phyloP scores from a whole-genome alignment of 768 basidiomycete genomes.

The Favolaschia claudopus region DNA sequence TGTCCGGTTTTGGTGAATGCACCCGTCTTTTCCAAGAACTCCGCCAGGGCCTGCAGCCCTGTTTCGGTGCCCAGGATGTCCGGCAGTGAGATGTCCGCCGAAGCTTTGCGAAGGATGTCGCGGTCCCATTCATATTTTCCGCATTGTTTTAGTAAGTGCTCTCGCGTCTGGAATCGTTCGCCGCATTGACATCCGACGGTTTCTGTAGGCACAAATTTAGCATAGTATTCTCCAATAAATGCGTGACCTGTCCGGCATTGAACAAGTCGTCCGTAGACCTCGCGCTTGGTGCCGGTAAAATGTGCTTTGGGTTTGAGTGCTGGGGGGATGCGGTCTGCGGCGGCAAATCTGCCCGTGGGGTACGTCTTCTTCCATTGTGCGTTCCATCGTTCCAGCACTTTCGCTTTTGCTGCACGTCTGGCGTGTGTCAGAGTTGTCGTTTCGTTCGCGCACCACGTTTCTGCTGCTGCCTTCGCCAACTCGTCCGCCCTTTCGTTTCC shows the following conservation, averaged over 20 bases:
- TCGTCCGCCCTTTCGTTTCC: slow-evolving; percentile 6
- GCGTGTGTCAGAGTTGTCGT: not conserved
- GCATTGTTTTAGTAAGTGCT: slow-evolving; percentile 25
- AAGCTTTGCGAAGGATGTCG: not conserved
- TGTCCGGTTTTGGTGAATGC: too few species aligned
- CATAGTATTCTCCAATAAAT: slow-evolving; percentile 31
- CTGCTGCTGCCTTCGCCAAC: not conserved
- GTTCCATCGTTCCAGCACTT: not conserved
- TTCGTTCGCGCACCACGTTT: not conserved
- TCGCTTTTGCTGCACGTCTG: not conserved
- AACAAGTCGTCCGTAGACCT: slow-evolving; percentile 16
- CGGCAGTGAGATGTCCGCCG: too few species aligned
- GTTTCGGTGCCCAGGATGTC: too few species aligned
- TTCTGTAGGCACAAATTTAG: slow-evolving; percentile 21
- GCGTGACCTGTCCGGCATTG: slow-evolving; percentile 31
- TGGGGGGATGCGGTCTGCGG: slow-evolving; percentile 11
- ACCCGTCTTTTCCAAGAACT: too few species aligned
- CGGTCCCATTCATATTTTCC: slow-evolving; percentile 9
- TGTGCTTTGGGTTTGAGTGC: slow-evolving; percentile 4
- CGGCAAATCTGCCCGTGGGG: slow-evolving; percentile 7
- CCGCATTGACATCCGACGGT: slow-evolving; percentile 25
- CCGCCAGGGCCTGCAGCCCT: too few species aligned
- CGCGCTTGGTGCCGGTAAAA: slow-evolving; percentile 9
- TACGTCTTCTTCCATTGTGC: not conserved
- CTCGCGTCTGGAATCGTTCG: slow-evolving; percentile 18